Conservation (phyloP, 148 eudicot species). For the Vaccinium macrocarpon region DNA sequence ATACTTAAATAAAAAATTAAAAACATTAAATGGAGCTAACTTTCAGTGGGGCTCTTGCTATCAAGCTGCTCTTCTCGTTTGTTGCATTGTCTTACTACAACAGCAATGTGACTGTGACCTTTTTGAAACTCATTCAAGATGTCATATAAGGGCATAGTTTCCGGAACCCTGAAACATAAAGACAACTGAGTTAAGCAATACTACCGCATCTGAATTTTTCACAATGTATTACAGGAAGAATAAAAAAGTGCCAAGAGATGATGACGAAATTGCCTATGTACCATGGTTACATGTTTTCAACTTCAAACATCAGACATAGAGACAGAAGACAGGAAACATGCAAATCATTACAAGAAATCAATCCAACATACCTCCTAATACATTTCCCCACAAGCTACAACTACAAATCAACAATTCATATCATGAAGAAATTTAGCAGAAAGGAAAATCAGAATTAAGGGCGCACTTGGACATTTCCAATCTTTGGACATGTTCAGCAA, state of each 20-base stretch:
- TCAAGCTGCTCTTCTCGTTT: constrained; percentile 33
- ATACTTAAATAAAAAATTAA: background rate
- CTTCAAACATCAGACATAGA: background rate
- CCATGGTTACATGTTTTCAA: background rate
- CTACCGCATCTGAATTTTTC: background rate
- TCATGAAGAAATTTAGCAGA: background rate
- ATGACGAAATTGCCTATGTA: background rate
- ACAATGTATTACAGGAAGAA: background rate
- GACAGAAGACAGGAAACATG: background rate
- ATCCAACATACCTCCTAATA: background rate
- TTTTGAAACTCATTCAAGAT: constrained; percentile 94
- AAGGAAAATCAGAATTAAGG: background rate
- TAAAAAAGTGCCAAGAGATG: background rate
- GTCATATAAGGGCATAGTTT: constrained; percentile 83
- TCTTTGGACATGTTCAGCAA: background rate
- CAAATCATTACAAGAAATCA: background rate
- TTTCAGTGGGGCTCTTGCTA: constrained; percentile 27
- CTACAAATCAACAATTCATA: background rate
- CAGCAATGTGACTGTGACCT: constrained; percentile 98
- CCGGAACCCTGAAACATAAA: constrained; percentile 58
- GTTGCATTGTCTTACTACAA: constrained; percentile 59
- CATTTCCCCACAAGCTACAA: background rate
- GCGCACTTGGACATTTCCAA: background rate
- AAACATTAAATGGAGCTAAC: constrained; percentile 29
- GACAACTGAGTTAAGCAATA: background rate